Percentiles rank a stretch among this genome's conserved stretches.
Conservation (phyloP, 768 basidiomycete species). For the Collybia sp. region DNA sequence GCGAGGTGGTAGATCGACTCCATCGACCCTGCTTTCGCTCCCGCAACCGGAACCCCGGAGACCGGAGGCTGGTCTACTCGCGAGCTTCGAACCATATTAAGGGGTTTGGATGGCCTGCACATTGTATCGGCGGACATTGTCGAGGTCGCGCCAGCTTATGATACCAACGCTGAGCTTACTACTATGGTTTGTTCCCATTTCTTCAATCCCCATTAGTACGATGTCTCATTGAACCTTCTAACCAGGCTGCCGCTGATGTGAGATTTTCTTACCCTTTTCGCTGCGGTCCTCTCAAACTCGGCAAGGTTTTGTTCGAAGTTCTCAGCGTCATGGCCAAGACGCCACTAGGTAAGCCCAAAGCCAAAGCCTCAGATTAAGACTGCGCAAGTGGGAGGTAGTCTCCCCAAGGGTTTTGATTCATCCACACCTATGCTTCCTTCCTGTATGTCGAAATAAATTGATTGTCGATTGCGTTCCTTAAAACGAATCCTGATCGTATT, state of each 20-base stretch:
- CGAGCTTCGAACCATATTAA: constrained; percentile 70
- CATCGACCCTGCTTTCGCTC: constrained; percentile 79
- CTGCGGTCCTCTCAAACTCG: background rate
- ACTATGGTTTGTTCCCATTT: constrained; percentile 18
- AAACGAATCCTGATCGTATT: too few relatives aligned
- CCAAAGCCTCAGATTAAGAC: background rate
- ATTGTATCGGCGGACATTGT: constrained; percentile 83
- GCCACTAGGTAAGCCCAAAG: constrained; percentile 56
- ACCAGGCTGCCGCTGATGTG: constrained; percentile 38
- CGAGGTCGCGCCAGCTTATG: constrained; percentile 82
- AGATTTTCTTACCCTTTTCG: constrained; percentile 5
- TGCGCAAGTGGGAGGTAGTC: constrained; percentile 3
- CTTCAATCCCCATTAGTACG: constrained; percentile 1
- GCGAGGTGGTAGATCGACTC: constrained; percentile 54
- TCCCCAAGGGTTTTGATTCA: constrained; percentile 1
- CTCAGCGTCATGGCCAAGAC: constrained; percentile 79
- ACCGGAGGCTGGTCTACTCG: constrained; percentile 84
- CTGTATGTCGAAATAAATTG: too few relatives aligned
- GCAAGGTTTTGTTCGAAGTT: constrained; percentile 68
- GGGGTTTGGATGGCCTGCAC: constrained; percentile 69
- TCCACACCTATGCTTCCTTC: background rate
- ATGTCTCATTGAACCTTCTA: constrained; percentile 9
- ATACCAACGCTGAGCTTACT: constrained; percentile 38
- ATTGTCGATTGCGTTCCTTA: too few relatives aligned
- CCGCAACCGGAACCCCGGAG: constrained; percentile 83